A percentile compares a stretch with the other conserved stretches of the same genome.
Conservation (phyloP, 75 land plant species). For the Selaginella moellendorffii region DNA sequence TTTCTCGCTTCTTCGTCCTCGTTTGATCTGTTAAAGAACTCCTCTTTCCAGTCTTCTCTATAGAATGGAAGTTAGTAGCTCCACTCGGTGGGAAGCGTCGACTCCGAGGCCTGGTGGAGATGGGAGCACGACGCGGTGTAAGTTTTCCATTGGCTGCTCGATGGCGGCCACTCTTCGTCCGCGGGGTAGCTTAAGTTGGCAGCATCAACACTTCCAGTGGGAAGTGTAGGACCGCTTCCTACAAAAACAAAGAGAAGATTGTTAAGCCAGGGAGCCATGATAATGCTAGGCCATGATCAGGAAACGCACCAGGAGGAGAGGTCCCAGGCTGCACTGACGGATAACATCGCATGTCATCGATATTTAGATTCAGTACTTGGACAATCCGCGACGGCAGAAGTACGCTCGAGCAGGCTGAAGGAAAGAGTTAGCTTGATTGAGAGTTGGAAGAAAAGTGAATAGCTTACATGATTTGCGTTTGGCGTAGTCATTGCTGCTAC, state of each 20-base stretch:
- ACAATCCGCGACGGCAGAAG: slow-evolving; percentile 7
- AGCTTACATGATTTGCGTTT: not conserved
- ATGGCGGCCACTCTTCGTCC: no score
- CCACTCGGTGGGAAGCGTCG: not conserved
- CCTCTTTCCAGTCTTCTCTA: no score
- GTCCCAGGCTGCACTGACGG: not conserved
- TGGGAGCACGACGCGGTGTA: not conserved
- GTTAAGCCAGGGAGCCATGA: no score
- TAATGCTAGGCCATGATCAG: no score
- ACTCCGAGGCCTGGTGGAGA: not conserved
- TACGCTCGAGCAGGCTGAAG: slow-evolving; percentile 4
- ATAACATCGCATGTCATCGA: slow-evolving; percentile 4
- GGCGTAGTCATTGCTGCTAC: not conserved
- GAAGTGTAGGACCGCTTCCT: no score
- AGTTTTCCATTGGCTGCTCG: not conserved
- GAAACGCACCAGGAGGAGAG: not conserved
- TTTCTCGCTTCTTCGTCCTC: not conserved
- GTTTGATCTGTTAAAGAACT: no score
- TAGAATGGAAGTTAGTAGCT: not conserved
- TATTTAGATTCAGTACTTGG: slow-evolving; percentile 2
- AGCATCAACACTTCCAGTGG: no score
- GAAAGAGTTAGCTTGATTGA: not conserved
- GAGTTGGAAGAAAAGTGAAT: not conserved
- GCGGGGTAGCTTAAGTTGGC: no score
- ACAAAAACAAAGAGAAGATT: no score